Percentiles rank a stretch among this genome's conserved stretches.
phyloP scores from a whole-genome alignment of 495 filamentous ascomycete genomes.

The Aspergillus avenaceus region DNA sequence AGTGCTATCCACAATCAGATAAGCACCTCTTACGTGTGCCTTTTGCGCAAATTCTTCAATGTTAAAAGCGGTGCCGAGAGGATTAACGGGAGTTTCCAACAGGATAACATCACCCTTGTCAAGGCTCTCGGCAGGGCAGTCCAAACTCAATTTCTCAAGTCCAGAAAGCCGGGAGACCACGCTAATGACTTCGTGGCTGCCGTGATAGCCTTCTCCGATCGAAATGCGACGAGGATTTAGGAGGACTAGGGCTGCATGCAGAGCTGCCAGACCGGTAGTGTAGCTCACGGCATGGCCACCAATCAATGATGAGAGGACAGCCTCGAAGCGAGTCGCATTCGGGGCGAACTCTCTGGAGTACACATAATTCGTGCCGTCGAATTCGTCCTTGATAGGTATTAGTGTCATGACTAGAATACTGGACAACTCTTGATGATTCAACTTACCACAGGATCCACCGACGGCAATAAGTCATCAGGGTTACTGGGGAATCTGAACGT shows the following conservation, averaged over 20 bases:
- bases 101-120: slow-evolving; percentile 72
- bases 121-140: slow-evolving; percentile 47
- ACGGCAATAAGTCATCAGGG: slow-evolving; percentile 51
- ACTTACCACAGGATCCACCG: slow-evolving; percentile 23
- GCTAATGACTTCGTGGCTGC: slow-evolving; percentile 70
- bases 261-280: slow-evolving; percentile 72
- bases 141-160: slow-evolving; percentile 54
- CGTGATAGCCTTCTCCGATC: slow-evolving; percentile 77
- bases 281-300: slow-evolving; percentile 64
- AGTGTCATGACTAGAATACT: not conserved
- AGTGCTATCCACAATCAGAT: slow-evolving; percentile 73
- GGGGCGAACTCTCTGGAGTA: slow-evolving; percentile 72
- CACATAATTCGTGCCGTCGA: slow-evolving; percentile 32
- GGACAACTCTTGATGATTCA: not conserved
- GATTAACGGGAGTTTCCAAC: slow-evolving; percentile 82
- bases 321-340: slow-evolving; percentile 70
- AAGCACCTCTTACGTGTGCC: slow-evolving; percentile 62
- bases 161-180: slow-evolving; percentile 63
- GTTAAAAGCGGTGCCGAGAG: slow-evolving; percentile 65
- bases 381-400: slow-evolving; percentile 10
- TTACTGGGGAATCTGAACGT: slow-evolving; percentile 72
- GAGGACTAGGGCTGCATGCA: slow-evolving; percentile 69
- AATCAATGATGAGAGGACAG: slow-evolving; percentile 63
- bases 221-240: slow-evolving; percentile 68
- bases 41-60: slow-evolving; percentile 58